phyloP scores from a whole-genome alignment of 2,329 filamentous ascomycete genomes.

The Colletotrichum spaethianum region DNA sequence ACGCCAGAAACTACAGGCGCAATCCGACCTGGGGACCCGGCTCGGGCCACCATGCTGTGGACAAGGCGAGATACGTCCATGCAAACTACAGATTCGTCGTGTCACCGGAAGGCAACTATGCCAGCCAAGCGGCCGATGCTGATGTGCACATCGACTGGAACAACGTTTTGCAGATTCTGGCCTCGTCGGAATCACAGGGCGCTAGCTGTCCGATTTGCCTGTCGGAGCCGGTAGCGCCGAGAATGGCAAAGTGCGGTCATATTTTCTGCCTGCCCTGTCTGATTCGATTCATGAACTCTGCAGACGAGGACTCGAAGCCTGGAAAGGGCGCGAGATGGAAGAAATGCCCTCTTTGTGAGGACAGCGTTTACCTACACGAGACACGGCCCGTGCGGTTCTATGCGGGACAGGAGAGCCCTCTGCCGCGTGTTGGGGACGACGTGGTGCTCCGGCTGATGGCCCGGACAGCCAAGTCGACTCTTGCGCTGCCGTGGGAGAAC shows the following conservation, averaged over 20 bases:
- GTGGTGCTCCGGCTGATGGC: conserved; percentile 90
- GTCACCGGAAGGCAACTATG: conserved; percentile 84
- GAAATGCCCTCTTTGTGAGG: conserved; percentile 97
- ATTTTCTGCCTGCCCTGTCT: conserved; percentile 96
- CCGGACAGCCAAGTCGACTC: conserved; percentile 83
- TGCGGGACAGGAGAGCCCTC: conserved; percentile 84
- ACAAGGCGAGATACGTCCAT: conserved; percentile 92
- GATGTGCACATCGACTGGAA: conserved; percentile 94
- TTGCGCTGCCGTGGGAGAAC: conserved; percentile 89
- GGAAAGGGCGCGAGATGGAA: conserved; percentile 87
- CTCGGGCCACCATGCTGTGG: conserved; percentile 89
- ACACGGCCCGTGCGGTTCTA: conserved; percentile 93
- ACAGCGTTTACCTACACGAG: conserved; percentile 92
- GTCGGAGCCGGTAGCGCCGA: conserved; percentile 90
- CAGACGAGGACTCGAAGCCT: conserved; percentile 76
- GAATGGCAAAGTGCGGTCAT: conserved; percentile 97
- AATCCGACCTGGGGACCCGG: conserved; percentile 88
- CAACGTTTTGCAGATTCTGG: conserved; percentile 90
- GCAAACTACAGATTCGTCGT: conserved; percentile 99
- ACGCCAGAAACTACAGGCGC: conserved; percentile 73
- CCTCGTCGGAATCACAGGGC: conserved; percentile 88
- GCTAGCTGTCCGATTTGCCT: conserved; percentile 96
- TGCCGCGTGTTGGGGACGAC: conserved; percentile 88
- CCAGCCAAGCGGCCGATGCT: conserved; percentile 84
- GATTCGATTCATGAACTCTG: conserved; percentile 94